A percentile compares a stretch with the other conserved stretches of the same genome.
Conservation (phyloP, 2,329 filamentous ascomycete species). For the Diaporthe citrichinensis region DNA sequence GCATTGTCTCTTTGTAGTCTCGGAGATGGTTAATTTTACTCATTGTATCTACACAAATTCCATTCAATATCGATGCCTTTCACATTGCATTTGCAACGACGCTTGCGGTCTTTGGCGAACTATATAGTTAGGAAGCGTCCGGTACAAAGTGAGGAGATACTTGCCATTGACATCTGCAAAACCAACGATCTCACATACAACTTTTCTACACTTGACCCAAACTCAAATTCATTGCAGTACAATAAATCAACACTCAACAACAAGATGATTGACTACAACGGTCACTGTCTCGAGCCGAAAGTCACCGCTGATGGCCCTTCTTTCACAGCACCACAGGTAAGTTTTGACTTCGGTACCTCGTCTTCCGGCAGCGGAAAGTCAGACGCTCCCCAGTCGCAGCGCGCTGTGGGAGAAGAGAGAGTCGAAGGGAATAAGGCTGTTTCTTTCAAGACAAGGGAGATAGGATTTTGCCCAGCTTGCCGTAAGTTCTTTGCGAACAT, state of each 20-base stretch:
- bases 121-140: not conserved
- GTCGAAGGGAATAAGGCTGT: not conserved
- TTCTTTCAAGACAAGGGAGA: not conserved
- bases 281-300: not conserved
- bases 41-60: not conserved
- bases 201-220: not conserved
- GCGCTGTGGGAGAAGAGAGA: not conserved
- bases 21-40: not conserved
- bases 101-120: not conserved
- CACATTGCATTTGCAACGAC: not conserved
- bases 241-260: not conserved
- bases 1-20: not conserved
- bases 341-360: not conserved
- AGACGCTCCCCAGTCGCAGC: not conserved
- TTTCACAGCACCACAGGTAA: not conserved
- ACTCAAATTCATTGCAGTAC: too few species aligned
- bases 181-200: not conserved
- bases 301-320: not conserved
- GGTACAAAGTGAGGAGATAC: not conserved
- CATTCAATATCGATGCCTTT: not conserved
- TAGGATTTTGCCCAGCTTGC: not conserved
- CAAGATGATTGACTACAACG: not conserved
- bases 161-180: not conserved
- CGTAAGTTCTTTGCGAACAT: not conserved
- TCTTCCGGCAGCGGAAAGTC: not conserved